Conservation (phyloP, 1,284 basidiomycete genomes). For the Marasmius oreades region DNA sequence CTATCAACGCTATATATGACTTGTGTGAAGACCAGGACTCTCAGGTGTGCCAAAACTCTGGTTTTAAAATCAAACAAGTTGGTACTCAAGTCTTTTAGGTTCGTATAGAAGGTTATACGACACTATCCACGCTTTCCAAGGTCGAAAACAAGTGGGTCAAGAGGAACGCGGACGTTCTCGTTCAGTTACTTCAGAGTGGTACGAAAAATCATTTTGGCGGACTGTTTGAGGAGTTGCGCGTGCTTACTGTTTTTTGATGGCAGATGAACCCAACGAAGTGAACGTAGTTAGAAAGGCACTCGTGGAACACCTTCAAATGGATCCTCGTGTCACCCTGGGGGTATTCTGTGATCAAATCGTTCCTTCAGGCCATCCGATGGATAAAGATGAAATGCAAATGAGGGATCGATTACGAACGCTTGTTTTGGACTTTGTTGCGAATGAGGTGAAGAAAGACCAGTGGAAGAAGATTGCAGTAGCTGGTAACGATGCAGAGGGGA, state of each 20-base stretch:
- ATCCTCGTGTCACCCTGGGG: slow-evolving; percentile 53
- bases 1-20: slow-evolving; percentile 72
- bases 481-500: slow-evolving; percentile 44
- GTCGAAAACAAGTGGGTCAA: slow-evolving; percentile 58
- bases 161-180: slow-evolving; percentile 67
- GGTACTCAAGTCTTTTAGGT: slow-evolving; percentile 37
- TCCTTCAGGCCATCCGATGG: slow-evolving; percentile 44
- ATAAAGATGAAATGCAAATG: slow-evolving; percentile 57
- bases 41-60: slow-evolving; percentile 35
- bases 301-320: slow-evolving; percentile 59
- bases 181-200: slow-evolving; percentile 75
- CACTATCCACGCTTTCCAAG: slow-evolving; percentile 61
- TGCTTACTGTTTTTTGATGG: slow-evolving; percentile 7
- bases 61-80: neutral
- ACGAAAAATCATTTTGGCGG: slow-evolving; percentile 28
- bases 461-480: slow-evolving; percentile 37
- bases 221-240: neutral
- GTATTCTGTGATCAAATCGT: slow-evolving; percentile 68
- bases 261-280: slow-evolving; percentile 67
- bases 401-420: slow-evolving; percentile 54
- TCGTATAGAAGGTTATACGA: slow-evolving; percentile 60
- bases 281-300: slow-evolving; percentile 57
- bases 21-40: slow-evolving; percentile 65
- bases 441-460: slow-evolving; percentile 48
- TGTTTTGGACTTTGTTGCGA: slow-evolving; percentile 56